These are phyloP conservation scores for Scutellaria baicalensis DNA, from an alignment of 257 asterid genomes.

Conservation along the genomic window DNA sequence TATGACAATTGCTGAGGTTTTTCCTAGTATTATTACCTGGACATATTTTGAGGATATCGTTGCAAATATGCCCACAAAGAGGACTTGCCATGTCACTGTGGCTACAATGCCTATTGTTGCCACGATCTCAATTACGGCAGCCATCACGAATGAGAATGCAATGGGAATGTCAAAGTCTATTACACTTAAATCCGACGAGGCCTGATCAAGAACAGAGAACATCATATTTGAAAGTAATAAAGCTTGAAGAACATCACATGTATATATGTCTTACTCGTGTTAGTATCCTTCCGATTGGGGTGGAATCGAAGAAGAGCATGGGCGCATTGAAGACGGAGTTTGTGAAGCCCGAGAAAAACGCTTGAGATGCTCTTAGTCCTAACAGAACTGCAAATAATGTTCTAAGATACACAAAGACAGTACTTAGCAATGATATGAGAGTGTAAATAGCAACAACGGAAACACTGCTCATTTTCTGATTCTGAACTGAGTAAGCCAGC, in stretches of 20 bases:
- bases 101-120: conserved; percentile 55
- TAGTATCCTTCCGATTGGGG: conserved; percentile 74
- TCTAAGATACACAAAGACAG: conserved; percentile 48
- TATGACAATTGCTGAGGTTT: background rate
- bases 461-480: conserved; percentile 26
- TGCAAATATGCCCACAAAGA: conserved; percentile 64
- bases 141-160: conserved; percentile 32
- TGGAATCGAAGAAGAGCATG: conserved; percentile 79
- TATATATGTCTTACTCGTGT: conserved; percentile 46
- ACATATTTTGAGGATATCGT: conserved; percentile 48
- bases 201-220: conserved; percentile 28
- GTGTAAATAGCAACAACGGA: conserved; percentile 43
- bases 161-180: conserved; percentile 66
- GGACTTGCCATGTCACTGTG: conserved; percentile 71
- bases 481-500: conserved; percentile 55
- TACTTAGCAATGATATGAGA: conserved; percentile 33
- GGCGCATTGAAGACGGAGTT: conserved; percentile 65
- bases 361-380: conserved; percentile 59
- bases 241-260: background rate
- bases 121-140: conserved; percentile 35
- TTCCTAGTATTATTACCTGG: conserved; percentile 32
- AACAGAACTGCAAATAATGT: conserved; percentile 42
- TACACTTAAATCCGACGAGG: conserved; percentile 68
- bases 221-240: background rate
- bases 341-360: conserved; percentile 52